A percentile compares a stretch with the other conserved stretches of the same genome.
These are phyloP conservation scores for Groenewaldozyma tartarivorans DNA, from an alignment of 805 yeast species.

Conservation along the genomic window DNA sequence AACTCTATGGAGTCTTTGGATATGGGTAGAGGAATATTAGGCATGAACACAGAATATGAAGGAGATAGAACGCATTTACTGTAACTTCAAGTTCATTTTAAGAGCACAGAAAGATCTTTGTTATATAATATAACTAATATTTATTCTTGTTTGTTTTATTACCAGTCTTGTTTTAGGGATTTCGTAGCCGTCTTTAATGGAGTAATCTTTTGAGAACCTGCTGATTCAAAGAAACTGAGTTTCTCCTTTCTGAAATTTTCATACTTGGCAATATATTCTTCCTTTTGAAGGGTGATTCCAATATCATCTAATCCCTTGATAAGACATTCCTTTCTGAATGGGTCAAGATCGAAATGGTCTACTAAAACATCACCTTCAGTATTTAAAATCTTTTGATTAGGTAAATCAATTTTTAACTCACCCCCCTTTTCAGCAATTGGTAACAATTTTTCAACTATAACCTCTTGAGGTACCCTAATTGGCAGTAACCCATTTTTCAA, in stretches of 20 bases:
- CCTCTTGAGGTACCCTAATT: conserved; percentile 75
- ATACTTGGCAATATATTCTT: conserved; percentile 59
- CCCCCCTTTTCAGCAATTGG: conserved; percentile 74
- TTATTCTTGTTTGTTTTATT: not conserved
- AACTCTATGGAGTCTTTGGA: not conserved
- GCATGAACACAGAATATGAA: too few relatives aligned
- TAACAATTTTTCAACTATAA: conserved; percentile 58
- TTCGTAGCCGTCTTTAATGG: not conserved
- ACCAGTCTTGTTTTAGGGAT: conserved; percentile 3
- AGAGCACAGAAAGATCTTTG: too few relatives aligned
- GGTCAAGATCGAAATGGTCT: conserved; percentile 78
- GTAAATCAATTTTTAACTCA: conserved; percentile 70
- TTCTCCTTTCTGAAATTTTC: conserved; percentile 68
- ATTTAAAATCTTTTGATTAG: conserved; percentile 68
- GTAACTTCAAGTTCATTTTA: not conserved
- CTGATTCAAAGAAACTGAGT: conserved; percentile 74
- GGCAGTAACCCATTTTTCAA: conserved; percentile 94
- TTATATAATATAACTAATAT: too few relatives aligned
- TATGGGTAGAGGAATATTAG: not conserved
- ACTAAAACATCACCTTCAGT: conserved; percentile 65
- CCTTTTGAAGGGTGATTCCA: conserved; percentile 89
- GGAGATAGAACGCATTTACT: conserved; percentile 1
- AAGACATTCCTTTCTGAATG: conserved; percentile 89
- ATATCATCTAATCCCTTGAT: conserved; percentile 94
- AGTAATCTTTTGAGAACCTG: conserved; percentile 1